Base-by-base conservation (phyloP, 1,284 basidiomycete species). In the Ceratobasidium sp. region DNA sequence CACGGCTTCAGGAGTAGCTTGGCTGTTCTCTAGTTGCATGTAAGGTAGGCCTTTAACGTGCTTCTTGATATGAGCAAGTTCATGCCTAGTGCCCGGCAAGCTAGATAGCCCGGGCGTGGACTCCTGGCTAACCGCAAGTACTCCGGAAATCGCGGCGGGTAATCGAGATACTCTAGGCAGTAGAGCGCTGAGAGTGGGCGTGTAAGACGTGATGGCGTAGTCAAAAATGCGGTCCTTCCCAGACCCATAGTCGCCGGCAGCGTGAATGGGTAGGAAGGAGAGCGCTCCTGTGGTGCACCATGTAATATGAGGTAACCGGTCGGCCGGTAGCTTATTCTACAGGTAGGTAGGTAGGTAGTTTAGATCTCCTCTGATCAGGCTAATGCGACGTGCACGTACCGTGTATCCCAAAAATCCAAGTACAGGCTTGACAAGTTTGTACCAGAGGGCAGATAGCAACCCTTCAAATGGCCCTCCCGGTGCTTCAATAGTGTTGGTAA, bases 191-290 rank as follows among this genome's bases (percentile, higher is more conserved):
- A 71, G 41, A 48, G 56, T 59, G 1, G 67, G 67, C 4, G 56
- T 71, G 24, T 71, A 71, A 1, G 67, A 71, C 14, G 67, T 59
- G 19, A 71, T 31, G 3, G 41, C 54, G 14, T 57, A 50, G 31
- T 71, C 44, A 14, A 45, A 60, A 11, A 75, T 56, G 36, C 66
- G 67, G n/a, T 51, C 22, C 56, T 45, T 44, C 6, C 11, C 44
- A 2, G 53, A 48, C 33, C 29, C 8, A 33, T 71, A 71, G 41
- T 31, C 24, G 3, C 67, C 67, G 17, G 67, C 53, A 9, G 67
- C 67, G 51, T 71, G 67, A 29, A 71, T 54, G n/a, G 67, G 67
- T 19, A 71, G 44, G 31, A 71, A 71, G 3, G 67, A 48, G 15
- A 71, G 31, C 14, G 44, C 22, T 5, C 67, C 67, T 1, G 56